Evolutionary conservation across 306 rosid genomes (phyloP).

Genomic region (Quercus mongolica): DNA sequence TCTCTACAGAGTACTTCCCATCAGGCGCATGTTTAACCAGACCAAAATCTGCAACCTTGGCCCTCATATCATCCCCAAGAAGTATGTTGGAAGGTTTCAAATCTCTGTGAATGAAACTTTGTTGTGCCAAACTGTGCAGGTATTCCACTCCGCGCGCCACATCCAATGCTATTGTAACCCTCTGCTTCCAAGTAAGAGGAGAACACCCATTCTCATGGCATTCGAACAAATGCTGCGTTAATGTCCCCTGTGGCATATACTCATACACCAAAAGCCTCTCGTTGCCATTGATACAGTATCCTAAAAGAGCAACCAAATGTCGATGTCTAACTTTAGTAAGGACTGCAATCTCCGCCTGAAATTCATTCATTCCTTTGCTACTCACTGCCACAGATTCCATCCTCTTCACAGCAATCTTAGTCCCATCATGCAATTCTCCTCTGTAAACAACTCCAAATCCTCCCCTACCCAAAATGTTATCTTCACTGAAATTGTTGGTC

Average conservation of each 20-base stretch:
- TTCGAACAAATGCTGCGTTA: conserved; percentile 75
- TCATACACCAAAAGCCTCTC: conserved; percentile 88
- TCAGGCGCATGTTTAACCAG: conserved; percentile 76
- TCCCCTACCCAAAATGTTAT: conserved; percentile 78
- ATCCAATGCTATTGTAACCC: conserved; percentile 77
- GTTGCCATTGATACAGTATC: conserved; percentile 75
- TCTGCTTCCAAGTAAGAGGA: conserved; percentile 80
- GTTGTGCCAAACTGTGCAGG: conserved; percentile 86
- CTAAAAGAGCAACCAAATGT: conserved; percentile 84
- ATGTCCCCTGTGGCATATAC: conserved; percentile 88
- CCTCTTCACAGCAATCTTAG: conserved; percentile 84
- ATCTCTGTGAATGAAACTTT: conserved; percentile 87
- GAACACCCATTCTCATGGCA: conserved; percentile 49
- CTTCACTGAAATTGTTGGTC: conserved; percentile 66
- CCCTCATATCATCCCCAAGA: conserved; percentile 81
- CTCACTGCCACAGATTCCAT: conserved; percentile 73
- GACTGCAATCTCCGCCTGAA: conserved; percentile 80
- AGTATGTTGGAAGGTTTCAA: conserved; percentile 87
- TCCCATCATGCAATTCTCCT: conserved; percentile 81
- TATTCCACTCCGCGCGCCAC: conserved; percentile 90
- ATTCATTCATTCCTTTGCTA: conserved; percentile 76
- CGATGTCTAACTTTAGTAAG: conserved; percentile 85
- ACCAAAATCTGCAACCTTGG: conserved; percentile 91
- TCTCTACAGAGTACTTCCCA: conserved; percentile 78
- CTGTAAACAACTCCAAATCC: conserved; percentile 89